Evolutionary conservation across 179 eudicot genomes (phyloP), one percentile per base, ranked within the genome.

Genomic region (Beta lomatogona): DNA sequence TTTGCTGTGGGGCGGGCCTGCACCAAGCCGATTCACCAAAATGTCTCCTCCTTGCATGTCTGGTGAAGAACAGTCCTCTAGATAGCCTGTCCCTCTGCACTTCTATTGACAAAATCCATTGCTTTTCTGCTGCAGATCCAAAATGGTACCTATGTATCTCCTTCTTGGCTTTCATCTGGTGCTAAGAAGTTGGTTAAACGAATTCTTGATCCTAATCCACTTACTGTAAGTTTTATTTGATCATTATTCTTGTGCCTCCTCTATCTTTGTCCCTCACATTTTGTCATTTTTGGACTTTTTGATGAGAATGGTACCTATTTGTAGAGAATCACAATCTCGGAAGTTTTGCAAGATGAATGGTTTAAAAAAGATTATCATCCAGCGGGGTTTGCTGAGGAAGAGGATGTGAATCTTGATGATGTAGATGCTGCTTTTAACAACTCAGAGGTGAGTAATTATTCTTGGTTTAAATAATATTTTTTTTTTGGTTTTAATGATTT

Each of bases 191-290:
- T 91, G 61, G 86, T 92, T 50, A 88, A 83, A 78, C 90, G 88
- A 44, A 91, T 92, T 86, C 86, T 92, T 72, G 92, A 92, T 82
- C 94, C 97, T 31, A 89, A 87, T 81, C 97, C 97, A 4, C 25
- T 79, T 68, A 91, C 86, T 41, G 97, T 92, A 86, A 87, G 94
- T 83, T 57, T 76, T 83, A 58, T 16, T 50, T 50, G 66, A 5
- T 59, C 52, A 69, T 66, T 50, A 31, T 50, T 75, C 70, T 44
- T 58, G 16, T 68, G 22, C 14, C 14, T 74, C 16, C n/a, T n/a
- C 55, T 21, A 64, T 19, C 59, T 64, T 71, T 14, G 67, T 46
- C 21, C 16, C 44, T 65, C 18, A 59, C 69, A 19, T 4, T 25
- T 53, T 57, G 55, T 58, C 46, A 31, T 59, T 21, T 13, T 54